phyloP scores from a whole-genome alignment of 2,329 filamentous ascomycete species.

The Calonectria pauciramosa region DNA sequence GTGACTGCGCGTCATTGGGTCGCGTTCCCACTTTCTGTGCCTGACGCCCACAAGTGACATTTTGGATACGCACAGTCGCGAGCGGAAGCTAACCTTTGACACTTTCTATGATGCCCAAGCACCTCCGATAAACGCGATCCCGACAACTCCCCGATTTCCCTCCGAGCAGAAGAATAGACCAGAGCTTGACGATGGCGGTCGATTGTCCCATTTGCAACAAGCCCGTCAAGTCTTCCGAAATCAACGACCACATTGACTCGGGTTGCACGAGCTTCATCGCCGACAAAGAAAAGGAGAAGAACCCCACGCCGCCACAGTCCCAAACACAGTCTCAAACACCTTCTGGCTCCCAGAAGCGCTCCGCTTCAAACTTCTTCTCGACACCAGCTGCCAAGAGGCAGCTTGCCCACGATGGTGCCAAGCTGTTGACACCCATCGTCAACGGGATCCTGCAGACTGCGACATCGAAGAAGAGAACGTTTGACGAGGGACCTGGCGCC shows the following conservation, averaged over 20 bases:
- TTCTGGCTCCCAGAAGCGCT: conserved; percentile 64
- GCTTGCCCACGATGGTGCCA: conserved; percentile 49
- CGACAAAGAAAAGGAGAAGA: conserved; percentile 58
- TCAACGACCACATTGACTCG: conserved; percentile 94
- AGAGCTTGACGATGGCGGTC: conserved; percentile 61
- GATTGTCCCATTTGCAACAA: conserved; percentile 87
- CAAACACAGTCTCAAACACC: conserved; percentile 52
- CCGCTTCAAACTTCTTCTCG: conserved; percentile 72
- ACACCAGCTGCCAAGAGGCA: conserved; percentile 71
- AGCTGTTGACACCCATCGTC: conserved; percentile 49
- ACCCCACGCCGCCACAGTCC: conserved; percentile 47
- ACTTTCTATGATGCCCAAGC: not conserved
- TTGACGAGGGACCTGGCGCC: conserved; percentile 67
- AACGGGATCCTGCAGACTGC: conserved; percentile 49
- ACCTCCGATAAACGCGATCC: not conserved
- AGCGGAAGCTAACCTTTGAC: not conserved
- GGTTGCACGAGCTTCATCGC: conserved; percentile 78
- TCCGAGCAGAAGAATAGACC: not conserved
- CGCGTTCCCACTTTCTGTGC: conserved; percentile 9
- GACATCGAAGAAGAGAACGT: conserved; percentile 64
- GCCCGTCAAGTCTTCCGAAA: conserved; percentile 77
- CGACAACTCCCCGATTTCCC: not conserved
- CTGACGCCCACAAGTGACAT: not conserved
- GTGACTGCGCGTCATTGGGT: conserved; percentile 23
- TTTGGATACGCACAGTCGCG: conserved; percentile 4